phyloP scores from a whole-genome alignment of 768 basidiomycete species.

The Podaxis mareebaensis region DNA sequence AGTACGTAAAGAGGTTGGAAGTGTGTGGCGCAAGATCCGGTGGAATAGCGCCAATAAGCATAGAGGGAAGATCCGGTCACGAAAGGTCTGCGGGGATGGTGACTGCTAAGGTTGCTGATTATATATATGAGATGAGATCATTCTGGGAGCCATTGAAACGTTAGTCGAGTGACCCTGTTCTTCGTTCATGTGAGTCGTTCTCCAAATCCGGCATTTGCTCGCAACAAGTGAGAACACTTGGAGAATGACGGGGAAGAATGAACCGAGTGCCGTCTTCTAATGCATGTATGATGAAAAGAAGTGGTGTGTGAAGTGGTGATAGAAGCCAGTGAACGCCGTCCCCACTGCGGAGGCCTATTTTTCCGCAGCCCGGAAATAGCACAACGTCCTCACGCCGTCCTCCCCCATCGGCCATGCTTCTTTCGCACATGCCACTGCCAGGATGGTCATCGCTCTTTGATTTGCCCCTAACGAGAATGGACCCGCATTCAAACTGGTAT shows the following conservation, averaged over 20 bases:
- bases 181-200: background rate
- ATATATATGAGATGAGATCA: background rate
- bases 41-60: background rate
- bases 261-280: background rate
- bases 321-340: background rate
- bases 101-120: background rate
- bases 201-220: constrained; percentile 1
- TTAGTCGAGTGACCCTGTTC: too few species aligned
- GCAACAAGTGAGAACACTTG: background rate
- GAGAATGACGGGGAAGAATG: background rate
- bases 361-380: background rate
- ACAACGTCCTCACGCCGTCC: background rate
- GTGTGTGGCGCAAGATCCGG: constrained; percentile 9
- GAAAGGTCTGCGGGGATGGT: background rate
- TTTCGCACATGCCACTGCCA: background rate
- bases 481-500: too few species aligned
- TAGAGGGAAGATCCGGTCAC: constrained; percentile 13
- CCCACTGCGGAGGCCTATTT: background rate
- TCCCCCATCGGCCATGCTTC: background rate
- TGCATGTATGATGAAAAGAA: background rate
- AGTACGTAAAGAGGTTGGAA: constrained; percentile 6
- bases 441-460: too few species aligned
- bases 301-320: background rate
- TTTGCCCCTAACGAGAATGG: too few species aligned
- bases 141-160: background rate